These are phyloP conservation scores for Coemansia sp. DNA, from an alignment of 192 early-diverging fungal genomes.

Conservation along the genomic window DNA sequence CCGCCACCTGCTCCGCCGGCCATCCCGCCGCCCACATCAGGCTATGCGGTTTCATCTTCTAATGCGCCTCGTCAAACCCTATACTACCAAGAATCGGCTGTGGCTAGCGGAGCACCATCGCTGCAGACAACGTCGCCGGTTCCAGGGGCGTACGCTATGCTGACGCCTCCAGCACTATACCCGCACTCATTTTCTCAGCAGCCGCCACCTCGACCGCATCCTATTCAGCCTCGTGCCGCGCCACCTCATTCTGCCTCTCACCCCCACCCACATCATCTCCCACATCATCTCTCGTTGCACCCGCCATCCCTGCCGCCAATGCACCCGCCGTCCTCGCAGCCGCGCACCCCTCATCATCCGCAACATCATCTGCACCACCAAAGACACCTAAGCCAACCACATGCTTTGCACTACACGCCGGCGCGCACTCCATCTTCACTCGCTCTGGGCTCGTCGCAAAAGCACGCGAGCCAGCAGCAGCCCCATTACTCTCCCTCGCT, in stretches of 20 bases:
- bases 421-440: background rate
- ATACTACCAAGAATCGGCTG: conserved; percentile 13
- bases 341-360: conserved; percentile 7
- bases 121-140: conserved; percentile 25
- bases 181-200: conserved; percentile 34
- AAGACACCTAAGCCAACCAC: conserved; percentile 43
- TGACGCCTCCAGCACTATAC: conserved; percentile 47
- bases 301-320: conserved; percentile 10
- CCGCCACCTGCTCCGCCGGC: conserved; percentile 43
- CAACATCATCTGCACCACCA: conserved; percentile 35
- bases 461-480: conserved; percentile 4
- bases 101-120: conserved; percentile 2
- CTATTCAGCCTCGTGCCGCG: conserved; percentile 6
- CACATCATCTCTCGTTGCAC: conserved; percentile 7
- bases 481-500: background rate
- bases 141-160: conserved; percentile 21
- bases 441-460: conserved; percentile 1
- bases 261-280: conserved; percentile 16
- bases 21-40: conserved; percentile 18
- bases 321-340: conserved; percentile 11
- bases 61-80: conserved; percentile 21
- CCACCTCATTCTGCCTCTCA: conserved; percentile 10
- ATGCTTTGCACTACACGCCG: conserved; percentile 9
- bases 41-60: conserved; percentile 8
- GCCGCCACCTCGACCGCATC: background rate